Evolutionary conservation across 2,329 filamentous ascomycete species (phyloP), one percentile per base, ranked within the genome.

Genomic region (Fusarium equiseti): DNA sequence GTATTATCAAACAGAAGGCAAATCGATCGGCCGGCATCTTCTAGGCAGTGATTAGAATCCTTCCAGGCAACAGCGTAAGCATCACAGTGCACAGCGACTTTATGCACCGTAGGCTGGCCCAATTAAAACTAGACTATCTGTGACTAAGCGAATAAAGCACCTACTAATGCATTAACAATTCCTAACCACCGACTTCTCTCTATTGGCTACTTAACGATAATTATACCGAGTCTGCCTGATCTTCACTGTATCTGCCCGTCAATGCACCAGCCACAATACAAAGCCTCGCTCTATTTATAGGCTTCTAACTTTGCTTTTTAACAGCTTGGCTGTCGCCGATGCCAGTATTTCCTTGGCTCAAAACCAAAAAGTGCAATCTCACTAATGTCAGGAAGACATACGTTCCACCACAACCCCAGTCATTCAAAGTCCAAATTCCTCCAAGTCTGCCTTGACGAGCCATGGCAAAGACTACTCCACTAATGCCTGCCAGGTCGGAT

Each of bases 341-440:
- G 1, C 3, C 38, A 18, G 2, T 24, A 5, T 11, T 31, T 31
- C 48, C 29, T 9, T 26, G 29, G 5, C 20, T 59, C 13, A 27
- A 43, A 8, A 63, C 13, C 16, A 63, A 22, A 22, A 63, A 63
- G 31, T 46, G 40, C 24, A 59, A 5, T 22, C 59, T 32, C 10
- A 63, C 40, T n/a, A 63, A 31, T 29, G 59, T 63, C 40, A 63
- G 42, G 20, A 59, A 63, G 26, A 63, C 16, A 46, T 63, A 63
- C 5, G 40, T 11, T 35, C 48, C 60, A 15, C 60, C 60, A 24
- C 54, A 59, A 13, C 46, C 60, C 15, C 57, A 40, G n/a, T 63
- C 60, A 48, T 63, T 54, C 20, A 46, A 53, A 8, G 60, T 59
- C 60, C 60, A 63, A 3, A 3, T 16, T 20, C n/a, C 48, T 31